Base-by-base conservation (phyloP, 2,329 filamentous ascomycete genomes). In the Cryphonectria japonica region DNA sequence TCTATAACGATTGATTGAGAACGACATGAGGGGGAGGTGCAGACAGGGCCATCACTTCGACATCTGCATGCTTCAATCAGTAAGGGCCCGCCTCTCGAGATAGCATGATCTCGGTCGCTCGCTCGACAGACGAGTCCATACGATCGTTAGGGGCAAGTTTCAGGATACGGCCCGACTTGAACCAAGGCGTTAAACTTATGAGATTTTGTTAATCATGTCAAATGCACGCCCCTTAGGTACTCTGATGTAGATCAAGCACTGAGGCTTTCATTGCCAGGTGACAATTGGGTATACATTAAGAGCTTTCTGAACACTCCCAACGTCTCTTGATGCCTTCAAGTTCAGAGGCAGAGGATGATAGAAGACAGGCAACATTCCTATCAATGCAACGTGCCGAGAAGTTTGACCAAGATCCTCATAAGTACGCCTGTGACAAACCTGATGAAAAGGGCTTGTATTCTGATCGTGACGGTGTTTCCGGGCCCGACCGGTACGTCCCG, bases 1-100 rank as follows among this genome's bases (percentile, higher is more conserved):
- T 67, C 67, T 76, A 73, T 71, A 75, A 74, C 73, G 67, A 75
- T 73, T 75, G 69, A 72, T 61, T 2, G 59, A 39, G 34, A 11
- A 11, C 26, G 54, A 29, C 13, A 59, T 32, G 7, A 59, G 14
- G 34, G 2, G 59, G 13, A 39, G 16, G 19, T 7, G 26, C 29
- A 34, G 26, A 59, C 19, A 4, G 29, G 14, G 14, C 5, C 26
- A 32, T 19, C 5, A 32, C 6, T 19, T 60, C 32, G 32, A 60
- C 29, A n/a, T n/a, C 32, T 19, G 14, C 32, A 22, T 32, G 0
- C 16, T 22, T 19, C 22, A 7, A n/a, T 2, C 16, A 6, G 26
- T 16, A 11, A 32, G 11, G 3, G 4, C 16, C n/a, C n/a, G 43
- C 26, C 7, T 34, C 54, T 32, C 14, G 6, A 19, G 13, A 59